Conservation (phyloP, 495 filamentous ascomycete species). For the Jackrogersella multiformis region DNA sequence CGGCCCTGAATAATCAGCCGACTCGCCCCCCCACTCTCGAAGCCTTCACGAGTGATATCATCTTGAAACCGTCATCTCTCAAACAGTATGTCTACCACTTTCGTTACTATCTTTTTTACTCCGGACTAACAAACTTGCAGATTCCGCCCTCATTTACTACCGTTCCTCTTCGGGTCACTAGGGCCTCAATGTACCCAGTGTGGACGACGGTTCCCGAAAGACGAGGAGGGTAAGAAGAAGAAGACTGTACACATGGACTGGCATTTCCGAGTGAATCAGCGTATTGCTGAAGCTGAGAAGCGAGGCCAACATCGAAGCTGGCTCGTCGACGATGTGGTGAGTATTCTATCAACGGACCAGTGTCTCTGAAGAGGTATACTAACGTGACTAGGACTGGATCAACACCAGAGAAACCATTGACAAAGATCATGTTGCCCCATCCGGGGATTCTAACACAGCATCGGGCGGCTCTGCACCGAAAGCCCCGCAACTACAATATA, state of each 20-base stretch:
- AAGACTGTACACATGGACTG: constrained; percentile 97
- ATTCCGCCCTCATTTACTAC: constrained; percentile 76
- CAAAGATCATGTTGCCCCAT: constrained; percentile 59
- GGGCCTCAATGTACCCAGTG: constrained; percentile 91
- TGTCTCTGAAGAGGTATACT: constrained; percentile 16
- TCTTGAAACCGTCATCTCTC: constrained; percentile 75
- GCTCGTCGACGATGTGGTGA: constrained; percentile 91
- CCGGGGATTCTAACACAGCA: constrained; percentile 26
- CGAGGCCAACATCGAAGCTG: constrained; percentile 88
- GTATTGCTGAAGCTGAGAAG: constrained; percentile 81
- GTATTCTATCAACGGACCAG: constrained; percentile 45
- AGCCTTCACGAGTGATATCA: constrained; percentile 65
- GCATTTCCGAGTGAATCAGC: constrained; percentile 95
- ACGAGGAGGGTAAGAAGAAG: constrained; percentile 78
- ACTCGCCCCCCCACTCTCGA: constrained; percentile 37
- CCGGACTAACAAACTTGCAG: constrained; percentile 56
- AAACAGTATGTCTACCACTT: constrained; percentile 82
- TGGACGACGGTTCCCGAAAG: constrained; percentile 82
- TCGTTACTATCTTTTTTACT: constrained; percentile 4
- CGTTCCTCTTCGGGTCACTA: constrained; percentile 76
- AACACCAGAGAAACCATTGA: constrained; percentile 80
- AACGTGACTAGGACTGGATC: constrained; percentile 77
- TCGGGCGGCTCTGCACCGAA: constrained; percentile 36
- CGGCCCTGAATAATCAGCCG: constrained; percentile 6
- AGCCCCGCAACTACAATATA: constrained; percentile 73